Evolutionary conservation across 108 stramenopile genomes (phyloP), one percentile per base, ranked within the genome.

Genomic region (Fragilariopsis cylindrus): DNA sequence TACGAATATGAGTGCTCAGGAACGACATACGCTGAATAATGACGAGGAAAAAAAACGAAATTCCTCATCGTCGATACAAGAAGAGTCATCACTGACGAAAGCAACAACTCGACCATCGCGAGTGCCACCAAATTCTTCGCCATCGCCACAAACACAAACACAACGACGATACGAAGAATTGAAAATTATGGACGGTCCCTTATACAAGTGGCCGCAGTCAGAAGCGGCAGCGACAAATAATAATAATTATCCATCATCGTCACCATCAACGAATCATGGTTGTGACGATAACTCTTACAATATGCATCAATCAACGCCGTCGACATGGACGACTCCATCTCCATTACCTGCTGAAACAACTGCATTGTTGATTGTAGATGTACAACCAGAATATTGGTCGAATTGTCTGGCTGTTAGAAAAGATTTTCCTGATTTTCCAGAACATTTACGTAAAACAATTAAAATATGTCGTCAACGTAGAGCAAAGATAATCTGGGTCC

Each of bases 321-420:
- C 62, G 11, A 40, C 6, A 39, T 7, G 39, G 9, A 62, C 12
- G 19, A 57, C 9, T 19, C 6, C 19, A 3, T n/a, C 67, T 50
- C 67, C 67, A 4, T 48, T 68, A 13, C 48, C 48, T 6, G 67
- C 67, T 4, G 67, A 68, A 68, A 45, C 67, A 16, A 86, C 85
- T 3, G 85, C 85, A 16, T 57, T 86, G 40, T 42, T 86, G 39
- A 73, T 86, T 7, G 85, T 86, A 6, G 85, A 86, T 45, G 85
- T 86, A 7, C 85, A 86, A 56, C 85, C 85, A 41, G 82, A 85
- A 58, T 84, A 85, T 60, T 85, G 87, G 88, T 79, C 80, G 9
- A 70, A 86, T 47, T 86, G 85, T 58, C 81, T 81, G 2, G 60
- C 83, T 12, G 85, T 89, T 39, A 83, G 88, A 21, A 48, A 72